These are phyloP conservation scores for Pythium dissimile DNA, from an alignment of 352 stramenopile genomes.

Conservation along the genomic window DNA sequence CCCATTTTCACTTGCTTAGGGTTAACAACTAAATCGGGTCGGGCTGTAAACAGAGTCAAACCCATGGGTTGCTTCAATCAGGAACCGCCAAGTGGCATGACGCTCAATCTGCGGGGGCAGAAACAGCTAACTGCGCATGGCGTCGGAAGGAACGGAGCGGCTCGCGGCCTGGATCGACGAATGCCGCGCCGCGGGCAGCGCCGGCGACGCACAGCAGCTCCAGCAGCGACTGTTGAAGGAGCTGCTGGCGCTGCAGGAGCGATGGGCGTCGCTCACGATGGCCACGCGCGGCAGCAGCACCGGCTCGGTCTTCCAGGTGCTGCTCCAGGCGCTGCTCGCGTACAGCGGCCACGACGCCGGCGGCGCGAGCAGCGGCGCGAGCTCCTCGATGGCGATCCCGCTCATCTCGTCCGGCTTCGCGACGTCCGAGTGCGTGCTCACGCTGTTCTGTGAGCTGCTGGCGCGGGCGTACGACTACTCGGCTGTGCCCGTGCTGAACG, in stretches of 20 bases:
- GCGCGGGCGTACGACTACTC: slow-evolving; percentile 75
- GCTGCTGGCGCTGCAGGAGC: slow-evolving; percentile 55
- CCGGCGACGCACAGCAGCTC: slow-evolving; percentile 17
- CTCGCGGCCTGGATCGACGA: slow-evolving; percentile 28
- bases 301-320: slow-evolving; percentile 48
- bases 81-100: slow-evolving; percentile 19
- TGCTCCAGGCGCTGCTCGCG: slow-evolving; percentile 62
- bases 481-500: slow-evolving; percentile 46
- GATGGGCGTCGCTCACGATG: slow-evolving; percentile 42
- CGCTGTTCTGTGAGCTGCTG: slow-evolving; percentile 68
- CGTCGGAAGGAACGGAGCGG: slow-evolving; percentile 18
- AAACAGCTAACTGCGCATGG: slow-evolving; percentile 1
- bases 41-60: neutral
- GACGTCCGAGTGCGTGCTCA: slow-evolving; percentile 70
- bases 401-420: slow-evolving; percentile 38
- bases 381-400: slow-evolving; percentile 42
- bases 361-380: slow-evolving; percentile 25
- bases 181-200: slow-evolving; percentile 9
- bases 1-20: no score
- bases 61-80: slow-evolving; percentile 19
- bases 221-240: slow-evolving; percentile 32
- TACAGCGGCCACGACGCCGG: slow-evolving; percentile 53
- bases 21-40: neutral
- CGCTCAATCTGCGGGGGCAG: neutral
- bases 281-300: neutral